Base-by-base conservation (phyloP, 2,329 filamentous ascomycete genomes). In the Colletotrichum sp. region DNA sequence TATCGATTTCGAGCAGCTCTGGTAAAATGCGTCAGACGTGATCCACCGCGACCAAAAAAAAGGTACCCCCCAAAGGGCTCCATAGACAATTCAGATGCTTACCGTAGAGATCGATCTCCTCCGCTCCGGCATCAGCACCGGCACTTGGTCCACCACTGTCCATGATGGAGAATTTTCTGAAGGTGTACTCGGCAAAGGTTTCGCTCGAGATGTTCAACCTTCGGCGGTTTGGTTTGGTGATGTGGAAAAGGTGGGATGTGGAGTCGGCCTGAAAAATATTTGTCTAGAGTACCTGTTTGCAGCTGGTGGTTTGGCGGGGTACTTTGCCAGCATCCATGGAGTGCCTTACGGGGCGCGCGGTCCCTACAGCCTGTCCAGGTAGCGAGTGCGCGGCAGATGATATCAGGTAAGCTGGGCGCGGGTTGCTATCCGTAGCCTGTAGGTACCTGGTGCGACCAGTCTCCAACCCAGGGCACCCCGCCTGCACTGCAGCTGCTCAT, bases 1-100 rank as follows among this genome's bases (percentile, higher is more conserved):
- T 94, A 68, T 93, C 88, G 80, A 99, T 91, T 75, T 92, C 94
- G 77, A 99, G 92, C 80, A 98, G 89, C 87, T 93, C 96, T 98
- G 82, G 57, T 52, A 71, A 48, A 48, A 78, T 76, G 77, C 71
- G 75, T 78, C 71, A 78, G 75, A 70, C 21, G 60, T 61, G 77
- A 78, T 78, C 77, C 77, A 78, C 77, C 67, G 28, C 48, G 32
- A 52, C 43, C 43, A 68, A 30, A 67, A 75, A 55, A 63, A 69
- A 64, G 60, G 63, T 71, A 75, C 61, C 61, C 43, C 70, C 43
- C 16, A 67, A 52, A 52, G 59, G 71, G 64, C 70, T 76, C 74
- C 74, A 72, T 71, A 67, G 60, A 48, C 61, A 48, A 36, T 52
- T 34, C n/a, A 65, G 43, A 74, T 55, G 68, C 86, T 80, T 85